phyloP scores from a whole-genome alignment of 371 early-diverging fungal genomes.

The Mucor ambiguus region DNA sequence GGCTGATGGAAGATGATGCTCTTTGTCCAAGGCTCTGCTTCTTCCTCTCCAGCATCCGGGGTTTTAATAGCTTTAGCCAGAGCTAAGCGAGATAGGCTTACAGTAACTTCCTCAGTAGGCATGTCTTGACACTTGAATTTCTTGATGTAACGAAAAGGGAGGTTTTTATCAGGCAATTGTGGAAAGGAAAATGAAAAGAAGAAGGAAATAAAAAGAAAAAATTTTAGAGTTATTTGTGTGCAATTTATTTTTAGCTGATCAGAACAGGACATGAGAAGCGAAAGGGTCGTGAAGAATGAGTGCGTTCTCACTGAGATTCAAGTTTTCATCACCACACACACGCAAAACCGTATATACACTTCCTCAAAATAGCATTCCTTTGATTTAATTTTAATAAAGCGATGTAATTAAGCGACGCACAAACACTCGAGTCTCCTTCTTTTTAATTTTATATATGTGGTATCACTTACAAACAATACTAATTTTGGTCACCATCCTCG shows the following conservation, averaged over 20 bases:
- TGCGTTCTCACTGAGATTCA: constrained; percentile 1
- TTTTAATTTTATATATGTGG: background rate
- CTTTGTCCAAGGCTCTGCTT: constrained; percentile 42
- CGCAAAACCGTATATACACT: background rate
- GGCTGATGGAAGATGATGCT: constrained; percentile 55
- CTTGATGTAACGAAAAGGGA: background rate
- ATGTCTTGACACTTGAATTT: constrained; percentile 10
- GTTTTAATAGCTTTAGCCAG: constrained; percentile 54
- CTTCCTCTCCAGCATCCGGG: constrained; percentile 30
- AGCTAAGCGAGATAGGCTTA: constrained; percentile 36
- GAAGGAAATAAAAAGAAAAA: constrained; percentile 9
- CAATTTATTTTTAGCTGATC: constrained; percentile 7
- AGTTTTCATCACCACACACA: background rate
- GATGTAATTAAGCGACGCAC: background rate
- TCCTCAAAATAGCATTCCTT: constrained; percentile 5
- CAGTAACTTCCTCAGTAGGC: constrained; percentile 47
- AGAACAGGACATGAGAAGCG: background rate
- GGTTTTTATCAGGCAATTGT: background rate
- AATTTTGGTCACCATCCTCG: background rate
- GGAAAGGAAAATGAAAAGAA: constrained; percentile 1
- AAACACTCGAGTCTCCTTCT: constrained; percentile 3
- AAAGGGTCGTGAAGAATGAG: background rate
- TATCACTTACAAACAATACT: background rate
- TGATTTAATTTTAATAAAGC: background rate
- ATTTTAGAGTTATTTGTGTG: constrained; percentile 6